Base-by-base conservation (phyloP, 1,284 basidiomycete genomes). In the Pseudozyma flocculosa region DNA sequence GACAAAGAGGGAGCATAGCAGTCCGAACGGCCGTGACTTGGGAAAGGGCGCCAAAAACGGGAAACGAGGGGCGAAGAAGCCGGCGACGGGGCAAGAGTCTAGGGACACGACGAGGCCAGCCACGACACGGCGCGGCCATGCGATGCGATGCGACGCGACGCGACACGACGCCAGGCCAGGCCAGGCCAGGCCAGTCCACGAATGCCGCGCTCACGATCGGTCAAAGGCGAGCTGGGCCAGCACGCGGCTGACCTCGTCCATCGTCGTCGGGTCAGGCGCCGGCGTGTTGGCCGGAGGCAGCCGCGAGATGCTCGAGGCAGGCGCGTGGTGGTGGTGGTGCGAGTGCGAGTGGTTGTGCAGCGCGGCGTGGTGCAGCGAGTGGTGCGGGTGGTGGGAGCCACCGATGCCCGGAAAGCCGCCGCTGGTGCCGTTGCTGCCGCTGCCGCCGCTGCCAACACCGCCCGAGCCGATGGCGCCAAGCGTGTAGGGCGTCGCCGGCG, bases 241-340 rank as follows among this genome's bases (percentile, higher is more conserved):
- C 24, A 73, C 66, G 1, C 74, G 71, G 32, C 71, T 68, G 22
- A 76, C 73, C 42, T 76, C 74, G 43, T 76, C 73, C 61, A 73
- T 70, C 8, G 72, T 72, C 21, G 63, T 46, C 2, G 65, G 47
- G 38, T 68, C 60, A 1, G 60, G 61, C 9, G 49, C 53, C 47
- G 48, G 58, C 8, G 47, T 43, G 34, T 55, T 42, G 39, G 58
- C 43, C 17, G 70, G 68, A 13, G 68, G 53, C 24, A 70, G 47
- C 8, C 68, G 51, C 21, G 68, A 72, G 49, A 69, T 61, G 58
- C 70, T 72, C 9, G 67, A 53, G 1, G 66, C 52, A 19, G 63
- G 46, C 2, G 52, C 55, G 40, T 67, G 63, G 30, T 51, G 40
- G 21, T 60, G 62, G 36, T 52, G 55, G 29, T 44, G 50, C 29